Evolutionary conservation across 495 filamentous ascomycete genomes (phyloP).

Genomic region (Penicillium steckii): DNA sequence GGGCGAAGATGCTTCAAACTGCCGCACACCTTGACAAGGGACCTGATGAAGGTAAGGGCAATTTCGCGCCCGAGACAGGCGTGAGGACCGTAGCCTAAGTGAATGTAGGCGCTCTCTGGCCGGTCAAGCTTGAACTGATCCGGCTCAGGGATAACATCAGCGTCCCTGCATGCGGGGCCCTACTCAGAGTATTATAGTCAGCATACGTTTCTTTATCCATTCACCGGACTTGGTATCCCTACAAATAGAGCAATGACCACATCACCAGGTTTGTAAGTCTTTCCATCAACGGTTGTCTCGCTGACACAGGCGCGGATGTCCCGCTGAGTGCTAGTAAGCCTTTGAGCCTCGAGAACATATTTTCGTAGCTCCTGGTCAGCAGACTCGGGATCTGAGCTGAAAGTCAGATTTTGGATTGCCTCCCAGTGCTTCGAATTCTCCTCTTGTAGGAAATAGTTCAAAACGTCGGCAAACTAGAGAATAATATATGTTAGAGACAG

Average conservation of each 20-base stretch:
- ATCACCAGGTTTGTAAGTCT: too few species aligned
- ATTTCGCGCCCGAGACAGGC: constrained; percentile 61
- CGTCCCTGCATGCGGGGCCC: constrained; percentile 63
- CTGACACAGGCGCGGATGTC: constrained; percentile 5
- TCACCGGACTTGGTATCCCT: neutral
- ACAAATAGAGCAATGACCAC: neutral
- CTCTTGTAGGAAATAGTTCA: too few species aligned
- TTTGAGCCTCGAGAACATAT: constrained; percentile 18
- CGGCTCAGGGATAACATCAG: constrained; percentile 65
- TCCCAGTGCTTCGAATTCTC: too few species aligned
- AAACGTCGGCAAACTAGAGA: too few species aligned
- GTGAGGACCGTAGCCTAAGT: constrained; percentile 62
- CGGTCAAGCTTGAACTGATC: constrained; percentile 62
- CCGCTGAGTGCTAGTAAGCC: constrained; percentile 10
- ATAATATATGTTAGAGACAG: too few species aligned
- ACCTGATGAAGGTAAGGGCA: constrained; percentile 60
- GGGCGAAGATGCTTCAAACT: constrained; percentile 59
- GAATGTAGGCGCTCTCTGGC: constrained; percentile 65
- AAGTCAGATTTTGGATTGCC: too few species aligned
- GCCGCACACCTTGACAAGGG: constrained; percentile 61
- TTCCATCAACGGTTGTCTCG: neutral
- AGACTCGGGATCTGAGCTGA: neutral
- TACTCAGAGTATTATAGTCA: neutral
- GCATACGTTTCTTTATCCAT: too few species aligned
- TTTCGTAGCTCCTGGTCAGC: neutral